Conservation (phyloP, 75 land plant genomes). For the Cryptomeria japonica region DNA sequence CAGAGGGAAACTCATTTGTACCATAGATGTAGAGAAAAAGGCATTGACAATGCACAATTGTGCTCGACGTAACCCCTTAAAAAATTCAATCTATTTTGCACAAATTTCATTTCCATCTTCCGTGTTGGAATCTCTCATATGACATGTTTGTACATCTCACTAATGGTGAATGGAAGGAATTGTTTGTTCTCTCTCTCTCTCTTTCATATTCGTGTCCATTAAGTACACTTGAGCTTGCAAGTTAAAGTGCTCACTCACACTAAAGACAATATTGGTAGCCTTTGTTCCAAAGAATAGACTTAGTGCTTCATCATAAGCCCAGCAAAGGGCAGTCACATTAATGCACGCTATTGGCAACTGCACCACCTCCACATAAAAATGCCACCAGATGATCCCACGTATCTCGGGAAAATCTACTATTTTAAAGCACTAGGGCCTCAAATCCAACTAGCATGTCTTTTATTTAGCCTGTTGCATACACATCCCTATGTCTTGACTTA, state of each 20-base stretch:
- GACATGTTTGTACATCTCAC: not conserved
- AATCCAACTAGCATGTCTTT: not conserved
- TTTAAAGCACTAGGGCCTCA: not conserved
- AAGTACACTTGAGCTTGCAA: no score
- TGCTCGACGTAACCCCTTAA: not conserved
- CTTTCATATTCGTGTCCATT: not conserved
- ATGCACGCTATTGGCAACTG: not conserved
- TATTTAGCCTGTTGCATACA: not conserved
- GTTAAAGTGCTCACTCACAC: not conserved
- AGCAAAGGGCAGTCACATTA: not conserved
- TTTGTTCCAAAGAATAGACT: not conserved
- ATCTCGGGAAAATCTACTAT: not conserved
- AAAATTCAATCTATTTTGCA: not conserved
- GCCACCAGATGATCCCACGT: not conserved
- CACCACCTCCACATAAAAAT: not conserved
- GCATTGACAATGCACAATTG: not conserved
- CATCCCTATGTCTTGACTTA: not conserved
- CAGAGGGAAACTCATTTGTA: not conserved
- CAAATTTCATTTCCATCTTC: not conserved
- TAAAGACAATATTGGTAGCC: not conserved
- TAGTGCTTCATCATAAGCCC: not conserved
- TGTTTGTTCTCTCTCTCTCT: not conserved
- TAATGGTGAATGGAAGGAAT: not conserved
- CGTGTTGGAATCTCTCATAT: not conserved
- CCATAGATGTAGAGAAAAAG: constrained; percentile 5